Base-by-base conservation (phyloP, 1,284 basidiomycete species). In the Trichosporon sp. region DNA sequence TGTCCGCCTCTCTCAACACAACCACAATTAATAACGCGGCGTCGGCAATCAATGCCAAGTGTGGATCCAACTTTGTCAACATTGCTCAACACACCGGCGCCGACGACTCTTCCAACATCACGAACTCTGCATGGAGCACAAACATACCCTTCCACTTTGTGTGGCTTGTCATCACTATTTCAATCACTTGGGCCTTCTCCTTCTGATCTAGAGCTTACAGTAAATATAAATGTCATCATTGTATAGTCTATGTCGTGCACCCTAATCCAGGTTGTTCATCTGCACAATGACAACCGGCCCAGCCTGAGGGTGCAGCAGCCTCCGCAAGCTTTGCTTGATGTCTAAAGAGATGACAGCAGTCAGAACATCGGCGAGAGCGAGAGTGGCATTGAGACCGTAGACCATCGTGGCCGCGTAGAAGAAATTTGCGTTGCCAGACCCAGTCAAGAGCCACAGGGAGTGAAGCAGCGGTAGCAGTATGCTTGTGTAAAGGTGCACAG, bases 391-490 rank as follows among this genome's bases (percentile, higher is more conserved):
- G 75, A 94, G 87, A 0, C 92, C 94, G 82, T 95, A 95, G 4
- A 99, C 95, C 74, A 98, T 86, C 1, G 93, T 98, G 4, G 91
- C 90, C 0, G 96, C 96, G 78, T 98, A 99, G 85, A 93, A 98
- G 84, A 99, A 99, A 81, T 99, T 99, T 58, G 96, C 95, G 78
- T 99, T 99, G 1, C 95, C 96, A 5, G 94, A 93, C 0, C 95
- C 95, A 64, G 94, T 91, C 8, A 86, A 86, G 4, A 98, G 87
- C 96, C 97, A 99, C 3, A 98, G 85, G 71, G 93, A 88, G 77
- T 97, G 89, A 81, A 99, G 95, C 18, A 97, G 86, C 0, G 95
- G 95, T 68, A 98, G 87, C 11, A 99, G 89, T 25, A 95, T 86
- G 0, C 89, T 86, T 0, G 95, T 89, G 78, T 98, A 95, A 0